phyloP scores from a whole-genome alignment of 352 stramenopile genomes.

The Chrysophaeum taylorii region DNA sequence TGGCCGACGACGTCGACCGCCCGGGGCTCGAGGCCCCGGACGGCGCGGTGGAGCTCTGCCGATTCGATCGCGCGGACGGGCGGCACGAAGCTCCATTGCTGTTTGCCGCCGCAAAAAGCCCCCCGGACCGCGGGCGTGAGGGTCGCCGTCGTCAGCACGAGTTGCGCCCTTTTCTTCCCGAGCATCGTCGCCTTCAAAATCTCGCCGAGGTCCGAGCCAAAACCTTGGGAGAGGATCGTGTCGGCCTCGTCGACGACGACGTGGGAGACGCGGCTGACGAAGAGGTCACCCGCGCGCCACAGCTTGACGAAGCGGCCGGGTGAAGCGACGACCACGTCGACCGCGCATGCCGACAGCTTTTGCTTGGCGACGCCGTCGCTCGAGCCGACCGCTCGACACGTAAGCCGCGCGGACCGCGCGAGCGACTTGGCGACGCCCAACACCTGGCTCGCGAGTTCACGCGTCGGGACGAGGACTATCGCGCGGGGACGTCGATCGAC shows the following conservation, averaged over 20 bases:
- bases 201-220: slow-evolving; percentile 48
- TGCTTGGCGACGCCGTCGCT: slow-evolving; percentile 40
- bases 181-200: slow-evolving; percentile 43
- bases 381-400: slow-evolving; percentile 38
- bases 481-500: slow-evolving; percentile 31
- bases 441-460: slow-evolving; percentile 41
- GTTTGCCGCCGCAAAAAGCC: slow-evolving; percentile 29
- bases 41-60: slow-evolving; percentile 45
- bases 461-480: slow-evolving; percentile 49
- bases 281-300: slow-evolving; percentile 45
- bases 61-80: slow-evolving; percentile 42
- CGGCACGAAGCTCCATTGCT: slow-evolving; percentile 25
- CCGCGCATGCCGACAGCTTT: slow-evolving; percentile 32
- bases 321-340: slow-evolving; percentile 52
- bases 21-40: slow-evolving; percentile 44
- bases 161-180: slow-evolving; percentile 34
- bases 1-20: slow-evolving; percentile 52
- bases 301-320: slow-evolving; percentile 51
- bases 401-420: slow-evolving; percentile 42
- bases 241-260: slow-evolving; percentile 64
- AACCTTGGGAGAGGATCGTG: slow-evolving; percentile 61
- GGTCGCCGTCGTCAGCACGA: slow-evolving; percentile 56
- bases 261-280: slow-evolving; percentile 35
- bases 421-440: slow-evolving; percentile 45
- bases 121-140: slow-evolving; percentile 50